phyloP scores from a whole-genome alignment of 2,329 filamentous ascomycete species.

The Curvularia sp. region DNA sequence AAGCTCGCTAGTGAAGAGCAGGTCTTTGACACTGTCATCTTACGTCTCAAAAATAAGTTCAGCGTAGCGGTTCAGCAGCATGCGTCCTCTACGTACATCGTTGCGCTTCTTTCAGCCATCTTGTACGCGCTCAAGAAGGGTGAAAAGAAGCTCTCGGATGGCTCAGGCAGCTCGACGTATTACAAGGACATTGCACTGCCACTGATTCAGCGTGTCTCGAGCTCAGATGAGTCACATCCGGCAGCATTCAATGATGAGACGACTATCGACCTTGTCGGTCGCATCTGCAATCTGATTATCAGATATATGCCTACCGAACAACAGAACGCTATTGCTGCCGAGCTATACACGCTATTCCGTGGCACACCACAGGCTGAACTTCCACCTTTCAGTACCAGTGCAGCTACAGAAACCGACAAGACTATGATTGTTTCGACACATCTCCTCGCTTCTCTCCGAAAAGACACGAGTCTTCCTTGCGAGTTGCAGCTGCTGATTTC shows the following conservation, averaged over 20 bases:
- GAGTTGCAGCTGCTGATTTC: constrained; percentile 44
- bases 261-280: constrained; percentile 66
- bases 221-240: constrained; percentile 40
- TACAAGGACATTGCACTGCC: constrained; percentile 57
- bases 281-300: constrained; percentile 66
- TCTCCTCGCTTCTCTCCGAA: constrained; percentile 60
- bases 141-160: constrained; percentile 58
- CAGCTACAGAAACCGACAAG: constrained; percentile 48
- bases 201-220: constrained; percentile 49
- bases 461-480: constrained; percentile 43
- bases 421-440: constrained; percentile 65
- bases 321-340: constrained; percentile 59
- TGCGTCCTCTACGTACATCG: constrained; percentile 62
- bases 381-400: constrained; percentile 43
- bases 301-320: constrained; percentile 59
- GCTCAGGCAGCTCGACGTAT: constrained; percentile 49
- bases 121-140: constrained; percentile 67
- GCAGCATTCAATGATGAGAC: constrained; percentile 55
- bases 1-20: constrained; percentile 68
- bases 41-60: constrained; percentile 69
- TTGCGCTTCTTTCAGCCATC: constrained; percentile 66
- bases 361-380: constrained; percentile 35
- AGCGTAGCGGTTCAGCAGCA: constrained; percentile 62
- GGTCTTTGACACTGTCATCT: constrained; percentile 68
- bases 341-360: constrained; percentile 62